Conservation (phyloP, 148 eudicot genomes). For the Cornus kousa region DNA sequence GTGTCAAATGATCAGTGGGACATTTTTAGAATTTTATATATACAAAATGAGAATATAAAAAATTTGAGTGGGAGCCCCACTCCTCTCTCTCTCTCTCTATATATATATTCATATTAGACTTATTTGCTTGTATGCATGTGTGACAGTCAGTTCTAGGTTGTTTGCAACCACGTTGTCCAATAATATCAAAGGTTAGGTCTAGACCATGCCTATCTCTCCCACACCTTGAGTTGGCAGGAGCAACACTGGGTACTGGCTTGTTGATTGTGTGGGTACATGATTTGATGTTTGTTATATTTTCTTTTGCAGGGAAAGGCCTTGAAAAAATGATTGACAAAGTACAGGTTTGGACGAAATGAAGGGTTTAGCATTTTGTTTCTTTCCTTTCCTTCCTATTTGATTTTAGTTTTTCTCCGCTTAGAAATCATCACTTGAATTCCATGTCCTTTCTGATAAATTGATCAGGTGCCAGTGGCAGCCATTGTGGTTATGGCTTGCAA, state of each 20-base stretch:
- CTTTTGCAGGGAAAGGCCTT: constrained; percentile 64
- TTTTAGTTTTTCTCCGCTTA: not conserved
- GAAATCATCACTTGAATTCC: constrained; percentile 17
- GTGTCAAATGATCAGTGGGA: too few species aligned
- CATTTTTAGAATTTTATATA: too few species aligned
- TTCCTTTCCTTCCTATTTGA: constrained; percentile 3
- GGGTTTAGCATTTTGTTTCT: not conserved
- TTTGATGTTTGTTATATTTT: constrained; percentile 9
- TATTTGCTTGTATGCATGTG: too few species aligned
- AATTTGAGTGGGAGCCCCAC: too few species aligned
- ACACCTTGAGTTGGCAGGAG: too few species aligned
- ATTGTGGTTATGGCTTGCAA: constrained; percentile 96
- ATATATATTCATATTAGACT: too few species aligned
- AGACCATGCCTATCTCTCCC: too few species aligned
- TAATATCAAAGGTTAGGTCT: too few species aligned
- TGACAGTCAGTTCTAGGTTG: too few species aligned
- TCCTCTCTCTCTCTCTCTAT: too few species aligned
- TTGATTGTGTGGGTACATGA: not conserved
- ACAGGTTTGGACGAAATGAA: constrained; percentile 56
- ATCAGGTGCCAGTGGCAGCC: constrained; percentile 89
- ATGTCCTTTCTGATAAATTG: constrained; percentile 26
- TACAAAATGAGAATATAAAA: too few species aligned
- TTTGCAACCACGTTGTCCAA: too few species aligned
- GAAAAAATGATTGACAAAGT: constrained; percentile 45
- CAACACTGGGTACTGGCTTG: not conserved